phyloP scores from a whole-genome alignment of 2,329 filamentous ascomycete genomes.

The Setomelanomma holmii region DNA sequence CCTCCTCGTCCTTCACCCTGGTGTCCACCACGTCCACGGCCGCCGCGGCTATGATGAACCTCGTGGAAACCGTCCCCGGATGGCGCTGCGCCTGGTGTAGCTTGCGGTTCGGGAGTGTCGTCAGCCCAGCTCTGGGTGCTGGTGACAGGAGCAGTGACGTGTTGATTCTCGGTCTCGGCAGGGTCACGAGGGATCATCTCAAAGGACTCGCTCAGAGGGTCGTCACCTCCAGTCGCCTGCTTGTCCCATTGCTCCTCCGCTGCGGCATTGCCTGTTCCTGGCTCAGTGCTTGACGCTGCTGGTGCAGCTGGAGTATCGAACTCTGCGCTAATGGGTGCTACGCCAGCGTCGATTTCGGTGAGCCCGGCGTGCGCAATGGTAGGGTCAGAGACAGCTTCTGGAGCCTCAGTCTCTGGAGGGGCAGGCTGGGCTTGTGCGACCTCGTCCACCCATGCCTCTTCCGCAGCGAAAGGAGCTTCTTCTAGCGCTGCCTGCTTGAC shows the following conservation, averaged over 20 bases:
- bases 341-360: conserved; percentile 66
- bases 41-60: conserved; percentile 58
- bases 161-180: conserved; percentile 74
- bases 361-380: conserved; percentile 71
- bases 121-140: conserved; percentile 83
- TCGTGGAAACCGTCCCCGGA: conserved; percentile 74
- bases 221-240: conserved; percentile 54
- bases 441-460: conserved; percentile 59
- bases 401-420: conserved; percentile 42
- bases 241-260: conserved; percentile 73
- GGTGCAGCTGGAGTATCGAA: conserved; percentile 39
- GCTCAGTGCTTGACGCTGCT: conserved; percentile 49
- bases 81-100: conserved; percentile 35
- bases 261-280: conserved; percentile 58
- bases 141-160: conserved; percentile 60
- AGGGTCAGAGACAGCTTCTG: conserved; percentile 63
- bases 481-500: conserved; percentile 61
- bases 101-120: conserved; percentile 61
- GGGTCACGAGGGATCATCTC: conserved; percentile 77
- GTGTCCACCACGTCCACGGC: conserved; percentile 58
- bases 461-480: conserved; percentile 62
- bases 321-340: conserved; percentile 29
- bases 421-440: conserved; percentile 54
- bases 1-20: conserved; percentile 58
- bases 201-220: conserved; percentile 70